A percentile compares a stretch with the other conserved stretches of the same genome.
phyloP scores from a whole-genome alignment of 1,284 basidiomycete species.

The Chondrostereum purpureum region DNA sequence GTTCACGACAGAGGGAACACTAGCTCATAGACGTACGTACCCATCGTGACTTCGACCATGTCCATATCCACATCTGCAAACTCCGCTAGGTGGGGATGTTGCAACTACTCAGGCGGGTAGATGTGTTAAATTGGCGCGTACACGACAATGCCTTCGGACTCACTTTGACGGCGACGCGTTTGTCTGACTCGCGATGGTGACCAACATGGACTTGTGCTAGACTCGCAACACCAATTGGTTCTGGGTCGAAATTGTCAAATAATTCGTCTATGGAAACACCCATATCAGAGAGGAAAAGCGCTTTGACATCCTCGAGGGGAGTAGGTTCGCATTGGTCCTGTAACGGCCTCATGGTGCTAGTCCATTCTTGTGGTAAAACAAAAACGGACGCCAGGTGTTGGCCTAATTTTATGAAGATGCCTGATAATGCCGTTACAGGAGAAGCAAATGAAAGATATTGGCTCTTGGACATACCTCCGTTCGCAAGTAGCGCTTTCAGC shows the following conservation, averaged over 20 bases:
- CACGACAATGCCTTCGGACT: conserved; percentile 9
- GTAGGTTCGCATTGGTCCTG: conserved; percentile 86
- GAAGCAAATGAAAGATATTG: neutral
- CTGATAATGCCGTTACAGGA: conserved; percentile 28
- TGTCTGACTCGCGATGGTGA: conserved; percentile 62
- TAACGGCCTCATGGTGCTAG: conserved; percentile 55
- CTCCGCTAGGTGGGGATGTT: conserved; percentile 92
- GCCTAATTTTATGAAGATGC: conserved; percentile 90
- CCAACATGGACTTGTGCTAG: conserved; percentile 95
- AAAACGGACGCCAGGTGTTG: conserved; percentile 62
- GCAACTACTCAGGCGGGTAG: conserved; percentile 44
- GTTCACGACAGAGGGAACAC: too few species aligned
- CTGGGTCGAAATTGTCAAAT: conserved; percentile 80
- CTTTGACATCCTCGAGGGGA: conserved; percentile 60
- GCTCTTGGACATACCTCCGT: conserved; percentile 76
- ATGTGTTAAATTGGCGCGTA: neutral
- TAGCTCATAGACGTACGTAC: too few species aligned
- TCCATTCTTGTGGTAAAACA: conserved; percentile 81
- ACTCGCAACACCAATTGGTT: conserved; percentile 92
- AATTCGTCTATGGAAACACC: conserved; percentile 57
- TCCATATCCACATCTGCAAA: conserved; percentile 84
- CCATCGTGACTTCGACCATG: conserved; percentile 79
- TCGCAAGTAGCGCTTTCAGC: conserved; percentile 73
- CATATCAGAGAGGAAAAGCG: conserved; percentile 69
- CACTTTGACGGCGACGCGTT: conserved; percentile 87